A percentile compares a stretch with the other conserved stretches of the same genome.
Conservation (phyloP, 805 yeast species). For the Yamadazyma sp. region DNA sequence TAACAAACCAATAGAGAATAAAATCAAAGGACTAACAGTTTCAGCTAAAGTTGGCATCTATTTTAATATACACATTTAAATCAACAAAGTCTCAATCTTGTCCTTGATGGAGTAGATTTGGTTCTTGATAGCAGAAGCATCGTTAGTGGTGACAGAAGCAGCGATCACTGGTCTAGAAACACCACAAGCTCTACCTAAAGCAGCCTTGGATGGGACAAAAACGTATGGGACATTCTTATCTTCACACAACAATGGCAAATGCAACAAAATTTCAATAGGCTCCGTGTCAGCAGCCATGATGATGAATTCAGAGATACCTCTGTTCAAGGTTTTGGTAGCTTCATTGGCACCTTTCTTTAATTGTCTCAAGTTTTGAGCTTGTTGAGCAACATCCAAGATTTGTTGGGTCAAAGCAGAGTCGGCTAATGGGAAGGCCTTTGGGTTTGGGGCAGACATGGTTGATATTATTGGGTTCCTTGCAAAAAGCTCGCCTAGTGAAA, state of each 20-base stretch:
- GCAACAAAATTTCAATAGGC: slow-evolving; percentile 97
- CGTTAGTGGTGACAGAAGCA: slow-evolving; percentile 97
- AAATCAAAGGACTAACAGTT: no score
- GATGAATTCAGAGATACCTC: slow-evolving; percentile 99
- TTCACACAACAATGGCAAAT: slow-evolving; percentile 96
- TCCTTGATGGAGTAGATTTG: slow-evolving; percentile 98
- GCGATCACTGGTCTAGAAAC: slow-evolving; percentile 99
- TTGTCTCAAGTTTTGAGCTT: slow-evolving; percentile 96
- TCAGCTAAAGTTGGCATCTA: no score
- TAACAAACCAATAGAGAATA: no score
- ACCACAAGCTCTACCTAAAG: slow-evolving; percentile 99
- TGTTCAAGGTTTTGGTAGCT: slow-evolving; percentile 97
- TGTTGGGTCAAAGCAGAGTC: slow-evolving; percentile 94
- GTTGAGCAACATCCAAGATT: slow-evolving; percentile 96
- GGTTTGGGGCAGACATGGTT: slow-evolving; percentile 85
- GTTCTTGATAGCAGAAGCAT: slow-evolving; percentile 94
- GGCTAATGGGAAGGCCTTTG: slow-evolving; percentile 98
- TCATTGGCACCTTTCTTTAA: slow-evolving; percentile 99
- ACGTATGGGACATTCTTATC: slow-evolving; percentile 99
- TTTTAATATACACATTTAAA: slow-evolving; percentile 26
- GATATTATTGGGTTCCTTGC: slow-evolving; percentile 52
- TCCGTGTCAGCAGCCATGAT: slow-evolving; percentile 99
- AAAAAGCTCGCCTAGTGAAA: slow-evolving; percentile 30
- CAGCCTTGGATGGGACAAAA: slow-evolving; percentile 97
- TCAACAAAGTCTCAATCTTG: slow-evolving; percentile 96